Base-by-base conservation (phyloP, 1,139 yeast genomes). In the Suhomyces bribrorum region DNA sequence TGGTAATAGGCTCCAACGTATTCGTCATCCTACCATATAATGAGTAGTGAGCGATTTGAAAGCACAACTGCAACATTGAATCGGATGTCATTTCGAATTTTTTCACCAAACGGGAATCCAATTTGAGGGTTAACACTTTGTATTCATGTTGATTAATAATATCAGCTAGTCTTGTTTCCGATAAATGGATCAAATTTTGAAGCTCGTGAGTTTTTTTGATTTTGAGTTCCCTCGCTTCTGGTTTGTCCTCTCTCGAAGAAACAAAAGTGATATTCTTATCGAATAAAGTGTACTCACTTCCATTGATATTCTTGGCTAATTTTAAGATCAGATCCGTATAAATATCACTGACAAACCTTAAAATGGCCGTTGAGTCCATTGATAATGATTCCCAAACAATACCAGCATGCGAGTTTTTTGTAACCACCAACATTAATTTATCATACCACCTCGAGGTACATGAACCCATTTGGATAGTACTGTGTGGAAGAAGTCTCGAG, bases 381-480 rank as follows among this genome's bases (percentile, higher is more conserved):
- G 84, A 77, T 28, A 85, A 77, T 2, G 86, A 81, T 49, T 72
- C 77, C 86, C 90, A 85, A 25, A 83, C 82, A 18, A 85, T 77
- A 11, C 89, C 89, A 1, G 89, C 89, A 34, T 81, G 82, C 0
- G 88, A 75, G 56, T 83, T 85, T 36, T 71, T 69, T 1, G 90
- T 81, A 8, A 85, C 80, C 24, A 85, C 72, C 31, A 85, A 55
- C 56, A 84, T 90, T 37, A 85, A 61, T 55, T 85, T 85, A 57
- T 85, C 94, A 54, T 83, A 84, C 86, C 90, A 84, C 52, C 94
- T 69, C 9, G 86, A 81, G 14, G 83, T 79, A 64, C 92, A 85
- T 2, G 88, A 78, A 14, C 94, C 94, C 11, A 73, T 64, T 59
- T 85, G 92, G 36, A 79, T 67, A 46, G 84, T 86, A 22, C 73